A percentile compares a stretch with the other conserved stretches of the same genome.
Conservation (phyloP, 192 early-diverging fungal species). For the Dissophora globulifera region DNA sequence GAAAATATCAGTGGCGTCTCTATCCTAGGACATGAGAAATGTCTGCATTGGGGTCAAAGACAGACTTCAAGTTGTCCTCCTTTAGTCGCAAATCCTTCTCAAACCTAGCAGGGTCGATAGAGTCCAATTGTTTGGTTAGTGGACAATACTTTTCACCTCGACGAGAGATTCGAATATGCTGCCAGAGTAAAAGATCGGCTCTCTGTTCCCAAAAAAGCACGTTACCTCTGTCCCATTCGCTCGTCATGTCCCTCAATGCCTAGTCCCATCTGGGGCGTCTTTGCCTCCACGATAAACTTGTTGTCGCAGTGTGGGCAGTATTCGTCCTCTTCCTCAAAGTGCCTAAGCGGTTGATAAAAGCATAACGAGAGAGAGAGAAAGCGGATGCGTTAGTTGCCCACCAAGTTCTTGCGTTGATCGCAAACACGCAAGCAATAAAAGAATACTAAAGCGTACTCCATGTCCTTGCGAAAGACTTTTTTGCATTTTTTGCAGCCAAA, state of each 20-base stretch:
- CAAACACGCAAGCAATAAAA: neutral
- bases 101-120: too few species aligned
- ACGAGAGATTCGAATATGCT: too few species aligned
- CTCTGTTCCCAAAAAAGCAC: too few species aligned
- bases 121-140: too few species aligned
- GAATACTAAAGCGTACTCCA: constrained; percentile 53
- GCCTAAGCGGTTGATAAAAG: too few species aligned
- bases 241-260: constrained; percentile 95
- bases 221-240: constrained; percentile 74
- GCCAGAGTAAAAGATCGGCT: too few species aligned
- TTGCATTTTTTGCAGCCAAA: constrained; percentile 99
- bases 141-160: too few species aligned
- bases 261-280: constrained; percentile 84
- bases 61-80: constrained; percentile 38
- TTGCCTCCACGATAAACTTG: constrained; percentile 94
- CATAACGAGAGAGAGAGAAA: too few species aligned
- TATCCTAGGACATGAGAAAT: constrained; percentile 40
- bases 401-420: too few species aligned
- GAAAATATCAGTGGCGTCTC: too few species aligned
- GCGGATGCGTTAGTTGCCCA: too few species aligned
- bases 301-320: constrained; percentile 99
- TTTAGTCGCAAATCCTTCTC: constrained; percentile 50
- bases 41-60: constrained; percentile 40
- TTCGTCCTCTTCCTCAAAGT: constrained; percentile 95
- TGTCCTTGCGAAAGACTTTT: constrained; percentile 96